phyloP scores from a whole-genome alignment of 1,284 basidiomycete genomes.

The Earliella scabrosa region DNA sequence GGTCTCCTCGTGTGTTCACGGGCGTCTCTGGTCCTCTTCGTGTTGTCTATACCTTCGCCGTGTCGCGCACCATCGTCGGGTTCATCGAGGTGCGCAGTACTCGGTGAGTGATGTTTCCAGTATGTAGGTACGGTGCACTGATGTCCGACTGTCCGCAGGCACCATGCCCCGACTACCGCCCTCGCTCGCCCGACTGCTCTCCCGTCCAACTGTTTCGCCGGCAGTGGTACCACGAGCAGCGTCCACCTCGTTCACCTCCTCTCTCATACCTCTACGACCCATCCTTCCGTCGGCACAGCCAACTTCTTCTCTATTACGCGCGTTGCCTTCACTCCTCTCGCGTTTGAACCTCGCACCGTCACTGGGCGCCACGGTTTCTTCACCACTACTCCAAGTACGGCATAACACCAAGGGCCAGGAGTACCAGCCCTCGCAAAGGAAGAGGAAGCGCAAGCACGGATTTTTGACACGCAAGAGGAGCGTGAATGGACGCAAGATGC shows the following conservation, averaged over 20 bases:
- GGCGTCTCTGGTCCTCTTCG: constrained; percentile 12
- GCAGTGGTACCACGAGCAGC: constrained; percentile 13
- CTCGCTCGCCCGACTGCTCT: constrained; percentile 28
- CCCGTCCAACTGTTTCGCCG: constrained; percentile 24
- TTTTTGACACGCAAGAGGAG: constrained; percentile 76
- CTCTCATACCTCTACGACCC: constrained; percentile 14
- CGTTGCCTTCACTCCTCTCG: constrained; percentile 10
- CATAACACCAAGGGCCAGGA: constrained; percentile 65
- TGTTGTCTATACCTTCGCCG: constrained; percentile 15
- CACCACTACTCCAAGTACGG: constrained; percentile 47
- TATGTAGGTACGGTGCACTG: too few species aligned
- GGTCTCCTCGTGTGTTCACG: constrained; percentile 4
- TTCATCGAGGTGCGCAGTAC: not conserved
- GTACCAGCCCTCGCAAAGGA: constrained; percentile 89
- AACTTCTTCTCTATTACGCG: constrained; percentile 15
- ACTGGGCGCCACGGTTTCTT: constrained; percentile 14
- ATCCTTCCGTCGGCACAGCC: constrained; percentile 15
- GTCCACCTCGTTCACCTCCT: constrained; percentile 16
- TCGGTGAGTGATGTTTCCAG: too few species aligned
- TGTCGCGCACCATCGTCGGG: not conserved
- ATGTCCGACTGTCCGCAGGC: too few species aligned
- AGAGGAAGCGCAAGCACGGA: constrained; percentile 88
- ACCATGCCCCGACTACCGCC: constrained; percentile 33
- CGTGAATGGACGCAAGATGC: constrained; percentile 65
- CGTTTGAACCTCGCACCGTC: constrained; percentile 12